These are phyloP conservation scores for Crucihimalaya himalaica DNA, from an alignment of 345 rosid species.

Conservation along the genomic window DNA sequence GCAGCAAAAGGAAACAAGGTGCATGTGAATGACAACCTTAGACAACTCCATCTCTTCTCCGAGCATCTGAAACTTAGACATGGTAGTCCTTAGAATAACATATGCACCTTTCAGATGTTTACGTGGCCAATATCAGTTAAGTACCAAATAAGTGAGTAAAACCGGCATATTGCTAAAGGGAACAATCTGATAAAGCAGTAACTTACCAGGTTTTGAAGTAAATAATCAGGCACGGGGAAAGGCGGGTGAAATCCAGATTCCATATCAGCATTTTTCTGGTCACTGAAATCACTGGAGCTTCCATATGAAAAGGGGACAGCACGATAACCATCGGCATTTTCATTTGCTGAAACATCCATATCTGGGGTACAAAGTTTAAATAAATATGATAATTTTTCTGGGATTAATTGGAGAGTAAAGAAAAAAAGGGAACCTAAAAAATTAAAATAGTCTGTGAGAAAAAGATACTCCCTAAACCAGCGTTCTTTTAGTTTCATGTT, in stretches of 20 bases:
- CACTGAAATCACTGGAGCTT: conserved; percentile 46
- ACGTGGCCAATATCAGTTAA: conserved; percentile 53
- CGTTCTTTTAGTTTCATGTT: background rate
- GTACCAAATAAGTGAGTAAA: conserved; percentile 47
- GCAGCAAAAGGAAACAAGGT: conserved; percentile 94
- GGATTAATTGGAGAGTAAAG: background rate
- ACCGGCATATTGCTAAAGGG: conserved; percentile 28
- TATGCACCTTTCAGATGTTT: conserved; percentile 72
- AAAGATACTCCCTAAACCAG: background rate
- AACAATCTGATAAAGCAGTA: conserved; percentile 26
- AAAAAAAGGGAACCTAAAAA: background rate
- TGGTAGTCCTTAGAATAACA: conserved; percentile 95
- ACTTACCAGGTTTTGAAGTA: conserved; percentile 82
- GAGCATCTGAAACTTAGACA: conserved; percentile 99
- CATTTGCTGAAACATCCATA: conserved; percentile 46
- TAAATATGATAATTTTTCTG: conserved; percentile 20
- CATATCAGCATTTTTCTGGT: conserved; percentile 46
- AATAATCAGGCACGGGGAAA: conserved; percentile 67
- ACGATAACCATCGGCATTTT: conserved; percentile 46
- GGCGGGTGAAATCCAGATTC: conserved; percentile 74
- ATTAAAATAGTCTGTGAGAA: background rate
- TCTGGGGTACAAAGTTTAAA: conserved; percentile 37
- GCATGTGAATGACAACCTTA: conserved; percentile 72
- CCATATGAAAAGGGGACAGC: conserved; percentile 82
- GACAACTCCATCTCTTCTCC: conserved; percentile 83